phyloP scores from a whole-genome alignment of 257 asterid genomes.

The Ballota nigra region DNA sequence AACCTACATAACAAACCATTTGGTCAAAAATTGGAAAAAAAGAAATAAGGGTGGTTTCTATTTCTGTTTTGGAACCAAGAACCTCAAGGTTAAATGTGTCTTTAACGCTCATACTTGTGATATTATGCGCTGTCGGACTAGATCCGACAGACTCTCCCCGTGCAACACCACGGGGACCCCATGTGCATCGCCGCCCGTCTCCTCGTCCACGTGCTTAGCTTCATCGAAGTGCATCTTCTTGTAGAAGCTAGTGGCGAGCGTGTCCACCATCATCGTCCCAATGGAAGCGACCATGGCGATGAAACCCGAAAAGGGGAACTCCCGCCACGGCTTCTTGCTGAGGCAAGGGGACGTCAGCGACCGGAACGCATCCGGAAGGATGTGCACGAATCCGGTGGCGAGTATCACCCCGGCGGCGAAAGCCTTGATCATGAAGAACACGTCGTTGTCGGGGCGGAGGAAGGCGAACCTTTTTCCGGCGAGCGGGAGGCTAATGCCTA shows the following conservation, averaged over 20 bases:
- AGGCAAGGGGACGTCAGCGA: slow-evolving; percentile 42
- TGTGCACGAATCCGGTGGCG: slow-evolving; percentile 48
- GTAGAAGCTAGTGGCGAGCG: slow-evolving; percentile 38
- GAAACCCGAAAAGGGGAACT: slow-evolving; percentile 49
- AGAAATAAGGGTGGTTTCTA: background rate
- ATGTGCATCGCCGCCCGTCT: slow-evolving; percentile 28
- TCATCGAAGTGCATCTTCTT: slow-evolving; percentile 24
- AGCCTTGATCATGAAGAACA: slow-evolving; percentile 53
- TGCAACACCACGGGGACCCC: slow-evolving; percentile 19
- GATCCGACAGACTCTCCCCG: slow-evolving; percentile 25
- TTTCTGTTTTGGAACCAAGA: slow-evolving; percentile 25
- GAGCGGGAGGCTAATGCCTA: slow-evolving; percentile 47
- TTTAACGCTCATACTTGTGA: slow-evolving; percentile 40
- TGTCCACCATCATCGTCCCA: slow-evolving; percentile 42
- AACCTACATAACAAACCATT: slow-evolving; percentile 32
- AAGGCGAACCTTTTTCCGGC: slow-evolving; percentile 31
- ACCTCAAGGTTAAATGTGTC: slow-evolving; percentile 31
- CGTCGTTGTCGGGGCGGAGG: slow-evolving; percentile 42
- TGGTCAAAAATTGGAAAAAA: slow-evolving; percentile 26
- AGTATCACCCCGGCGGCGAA: slow-evolving; percentile 52
- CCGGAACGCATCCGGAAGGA: slow-evolving; percentile 49
- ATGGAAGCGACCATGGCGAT: slow-evolving; percentile 43
- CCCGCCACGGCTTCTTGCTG: slow-evolving; percentile 34
- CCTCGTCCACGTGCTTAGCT: slow-evolving; percentile 31
- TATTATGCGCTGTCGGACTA: slow-evolving; percentile 52